Evolutionary conservation across 192 early-diverging fungal genomes (phyloP), one percentile per base, ranked within the genome.

Genomic region (Coemansia sp.): DNA sequence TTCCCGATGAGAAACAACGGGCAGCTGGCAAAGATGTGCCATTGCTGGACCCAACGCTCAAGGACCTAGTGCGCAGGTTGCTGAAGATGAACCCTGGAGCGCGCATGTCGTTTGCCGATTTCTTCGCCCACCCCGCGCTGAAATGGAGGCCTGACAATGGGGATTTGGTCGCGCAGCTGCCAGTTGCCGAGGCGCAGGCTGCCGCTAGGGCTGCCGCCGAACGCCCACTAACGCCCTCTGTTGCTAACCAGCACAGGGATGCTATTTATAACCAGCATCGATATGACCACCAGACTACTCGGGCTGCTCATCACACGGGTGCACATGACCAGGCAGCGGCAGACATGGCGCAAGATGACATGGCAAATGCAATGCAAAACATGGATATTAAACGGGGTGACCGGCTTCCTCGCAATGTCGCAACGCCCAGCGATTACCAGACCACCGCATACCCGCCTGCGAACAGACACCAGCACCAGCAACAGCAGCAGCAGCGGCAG

Each of bases 31-130:
- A 58, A 26, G 34, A 17, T 19, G 8, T 12, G 11, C n/a, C 12
- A 10, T 21, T 18, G 35, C 29, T 80, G 24, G 77, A 80, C 17
- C 60, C 72, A 1, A 44, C 67, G 42, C 63, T 80, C 18, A 74
- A 74, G 61, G 68, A 74, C 43, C 58, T 99, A 35, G 90, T 97
- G 32, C 77, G 90, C 46, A 77, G 87, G 44, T 74, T 99, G 19
- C 76, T 99, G 19, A 93, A 91, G 61, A 83, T 90, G 48, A 91
- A 91, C 44, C 95, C 97, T 0, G 71, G 82, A 0, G 94, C 97
- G 66, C 83, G 97, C 32, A 93, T 99, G 57, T 83, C 86, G 0
- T 97, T 99, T 72, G 93, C 94, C 48, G 92, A 93, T 61, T 98
- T 99, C 65, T 98, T 99, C 60, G 85, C 83, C 61, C 91, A 95